Base-by-base conservation (phyloP, 164 flowering plant species). In the Malania oleifera region DNA sequence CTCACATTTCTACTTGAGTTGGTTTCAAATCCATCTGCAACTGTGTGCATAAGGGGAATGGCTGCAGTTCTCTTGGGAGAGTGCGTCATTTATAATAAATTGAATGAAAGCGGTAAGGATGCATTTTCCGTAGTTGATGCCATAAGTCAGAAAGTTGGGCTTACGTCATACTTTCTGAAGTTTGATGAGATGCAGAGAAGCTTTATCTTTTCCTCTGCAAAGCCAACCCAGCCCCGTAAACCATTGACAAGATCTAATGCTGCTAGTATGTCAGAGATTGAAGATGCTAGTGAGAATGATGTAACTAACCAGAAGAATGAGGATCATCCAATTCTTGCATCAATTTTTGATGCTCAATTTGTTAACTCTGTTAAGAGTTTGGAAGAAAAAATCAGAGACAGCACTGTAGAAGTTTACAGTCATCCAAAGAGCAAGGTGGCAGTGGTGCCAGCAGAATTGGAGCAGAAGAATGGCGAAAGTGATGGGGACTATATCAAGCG, bases 51-150 rank as follows among this genome's bases (percentile, higher is more conserved):
- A 11, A 77, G 80, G 72, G 99, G 99, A 24, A 67, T 95, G 70
- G 86, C 93, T 8, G 96, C 97, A 20, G 59, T 80, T 68, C 76
- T 95, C 13, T 67, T 91, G 75, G 99, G 99, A 15, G 97, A 88
- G 52, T 91, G 99, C 74, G 84, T 85, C 38, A 70, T 91, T 37
- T 87, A 71, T 66, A 86, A 80, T 57, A 77, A 79, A 67, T 75
- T 74, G 17, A 61, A 15, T 64, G 87, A 80, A 0, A 65, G 53
- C 31, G 74, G 75, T 47, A 85, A 64, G 66, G 90, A 84, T 72
- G 83, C 96, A 27, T 85, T 79, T 65, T 35, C 76, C 20, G 66
- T 95, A 25, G 97, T 85, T 64, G 96, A 91, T 75, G 67, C 87
- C 51, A 81, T 91, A 59, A 89, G 91, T 73, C 88, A 85, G 73